Evolutionary conservation across 257 asterid species (phyloP).

Genomic region (Fraxinus quadrangulata): DNA sequence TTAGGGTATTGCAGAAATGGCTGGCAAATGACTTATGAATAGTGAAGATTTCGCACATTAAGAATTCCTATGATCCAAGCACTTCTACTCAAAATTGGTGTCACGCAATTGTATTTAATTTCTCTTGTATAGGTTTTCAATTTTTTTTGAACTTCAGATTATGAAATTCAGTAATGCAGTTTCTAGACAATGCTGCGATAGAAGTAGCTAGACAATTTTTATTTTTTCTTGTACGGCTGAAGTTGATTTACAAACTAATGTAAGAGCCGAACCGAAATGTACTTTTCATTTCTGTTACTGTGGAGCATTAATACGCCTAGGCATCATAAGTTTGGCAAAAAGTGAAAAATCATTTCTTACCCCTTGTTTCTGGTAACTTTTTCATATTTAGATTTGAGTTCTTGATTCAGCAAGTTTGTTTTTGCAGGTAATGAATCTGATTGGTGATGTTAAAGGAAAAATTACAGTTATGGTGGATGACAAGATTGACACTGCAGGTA

Average conservation of each 20-base stretch:
- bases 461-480: slow-evolving; percentile 96
- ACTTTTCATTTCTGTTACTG: neutral
- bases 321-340: neutral
- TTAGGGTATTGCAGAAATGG: no score
- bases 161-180: no score
- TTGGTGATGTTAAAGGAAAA: slow-evolving; percentile 92
- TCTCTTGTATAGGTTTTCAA: no score
- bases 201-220: neutral
- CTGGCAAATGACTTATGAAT: no score
- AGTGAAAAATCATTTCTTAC: neutral
- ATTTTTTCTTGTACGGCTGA: neutral
- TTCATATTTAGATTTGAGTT: neutral
- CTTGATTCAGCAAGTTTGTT: slow-evolving; percentile 8
- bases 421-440: slow-evolving; percentile 84
- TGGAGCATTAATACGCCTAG: neutral
- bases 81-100: no score
- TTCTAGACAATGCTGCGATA: neutral
- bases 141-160: no score
- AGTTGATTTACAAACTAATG: neutral
- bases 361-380: slow-evolving; percentile 3
- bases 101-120: no score
- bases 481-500: slow-evolving; percentile 97
- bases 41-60: no score
- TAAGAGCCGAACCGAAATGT: neutral
- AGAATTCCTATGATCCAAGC: no score